phyloP scores from a whole-genome alignment of 2,329 filamentous ascomycete species.

The Aspergillus ustus region DNA sequence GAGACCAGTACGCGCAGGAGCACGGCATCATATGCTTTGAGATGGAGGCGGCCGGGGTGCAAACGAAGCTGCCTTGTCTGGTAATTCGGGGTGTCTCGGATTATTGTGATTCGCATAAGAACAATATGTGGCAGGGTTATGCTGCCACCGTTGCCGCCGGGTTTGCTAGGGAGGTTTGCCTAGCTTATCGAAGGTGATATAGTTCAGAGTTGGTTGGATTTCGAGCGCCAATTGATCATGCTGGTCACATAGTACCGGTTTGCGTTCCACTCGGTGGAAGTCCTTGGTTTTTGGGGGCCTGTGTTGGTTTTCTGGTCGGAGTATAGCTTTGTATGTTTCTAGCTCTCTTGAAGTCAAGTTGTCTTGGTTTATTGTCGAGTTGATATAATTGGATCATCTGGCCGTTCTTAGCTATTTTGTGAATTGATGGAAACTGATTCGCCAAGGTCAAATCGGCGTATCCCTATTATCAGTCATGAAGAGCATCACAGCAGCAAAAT shows the following conservation, averaged over 20 bases:
- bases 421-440: too few relatives aligned
- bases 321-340: too few relatives aligned
- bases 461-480: not conserved
- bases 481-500: too few relatives aligned
- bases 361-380: too few relatives aligned
- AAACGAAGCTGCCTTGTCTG: not conserved
- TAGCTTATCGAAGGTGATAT: not conserved
- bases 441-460: not conserved
- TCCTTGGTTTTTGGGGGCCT: too few relatives aligned
- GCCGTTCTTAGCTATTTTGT: too few relatives aligned
- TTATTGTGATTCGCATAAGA: constrained; percentile 1
- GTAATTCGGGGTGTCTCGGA: not conserved
- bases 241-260: not conserved
- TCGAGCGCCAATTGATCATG: too few relatives aligned
- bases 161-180: not conserved
- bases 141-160: not conserved
- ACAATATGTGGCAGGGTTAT: not conserved
- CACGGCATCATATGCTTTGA: not conserved
- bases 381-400: too few relatives aligned
- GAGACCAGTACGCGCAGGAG: not conserved
- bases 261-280: too few relatives aligned
- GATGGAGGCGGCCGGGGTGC: not conserved
- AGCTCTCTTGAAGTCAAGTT: too few relatives aligned
- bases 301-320: too few relatives aligned
- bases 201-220: too few relatives aligned